Evolutionary conservation across 1,284 basidiomycete genomes (phyloP), one percentile per base, ranked within the genome.

Genomic region (Pascua guehoae): DNA sequence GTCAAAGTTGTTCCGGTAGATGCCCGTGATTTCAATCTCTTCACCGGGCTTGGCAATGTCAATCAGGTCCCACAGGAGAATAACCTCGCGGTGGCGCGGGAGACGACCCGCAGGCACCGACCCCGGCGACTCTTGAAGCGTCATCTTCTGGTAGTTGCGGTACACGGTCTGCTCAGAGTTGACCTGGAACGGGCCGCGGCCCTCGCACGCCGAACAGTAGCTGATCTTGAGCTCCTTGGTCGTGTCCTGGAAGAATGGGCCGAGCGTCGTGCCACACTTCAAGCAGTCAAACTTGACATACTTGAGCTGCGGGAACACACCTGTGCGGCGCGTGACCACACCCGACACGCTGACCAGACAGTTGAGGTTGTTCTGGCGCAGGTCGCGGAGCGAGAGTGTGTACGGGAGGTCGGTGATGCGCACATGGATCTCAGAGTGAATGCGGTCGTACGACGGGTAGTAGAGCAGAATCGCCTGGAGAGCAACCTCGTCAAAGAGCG

Each of bases 1-100:
- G 72, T 98, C 95, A 68, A 98, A 98, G 77, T 98, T 98, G 80
- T 99, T 99, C 65, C 94, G 86, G 77, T 99, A 99, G 66, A 98
- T 86, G 57, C 95, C 95, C 8, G 95, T 98, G 17, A 96, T 86
- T 82, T 97, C 93, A 62, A 98, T 86, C 82, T 98, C 96, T 75
- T 99, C 96, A 61, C 95, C 95, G 11, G 95, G 95, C 75, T 98
- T 98, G 16, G 95, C 96, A 51, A 87, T 87, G 75, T 99, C 95
- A 67, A 99, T 98, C 53, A 99, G 81, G 75, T 98, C 95, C 94
- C 95, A 98, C 16, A 98, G 83, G 2, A 98, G 82, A 60, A 99
- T 86, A 38, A 99, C 93, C 75, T 99, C 95, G 54, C 95, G 87
- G 77, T 99, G 95, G 52, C 95, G 83, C 10, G 95, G 95, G 12